Conservation (phyloP, 345 rosid species). For the Lepidium aucheri region DNA sequence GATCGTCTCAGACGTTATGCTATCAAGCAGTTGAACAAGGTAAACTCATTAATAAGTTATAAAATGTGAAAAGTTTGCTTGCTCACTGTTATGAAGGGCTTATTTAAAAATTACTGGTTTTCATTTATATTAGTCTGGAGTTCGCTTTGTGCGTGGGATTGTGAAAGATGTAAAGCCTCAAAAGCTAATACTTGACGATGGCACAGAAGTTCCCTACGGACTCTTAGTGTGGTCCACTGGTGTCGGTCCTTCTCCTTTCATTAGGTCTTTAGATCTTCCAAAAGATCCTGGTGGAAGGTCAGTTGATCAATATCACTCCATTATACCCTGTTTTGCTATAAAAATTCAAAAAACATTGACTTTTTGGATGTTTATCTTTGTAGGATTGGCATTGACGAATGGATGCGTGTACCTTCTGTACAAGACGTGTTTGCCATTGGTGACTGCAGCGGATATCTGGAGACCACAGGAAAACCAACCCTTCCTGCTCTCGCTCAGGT, state of each 20-base stretch:
- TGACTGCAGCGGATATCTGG: constrained; percentile 94
- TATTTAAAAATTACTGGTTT: background rate
- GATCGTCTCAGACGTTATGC: constrained; percentile 92
- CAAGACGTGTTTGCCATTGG: constrained; percentile 85
- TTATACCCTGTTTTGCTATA: background rate
- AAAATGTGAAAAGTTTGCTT: background rate
- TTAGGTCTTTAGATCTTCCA: constrained; percentile 62
- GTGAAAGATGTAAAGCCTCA: constrained; percentile 83
- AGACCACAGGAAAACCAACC: constrained; percentile 65
- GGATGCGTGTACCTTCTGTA: constrained; percentile 77
- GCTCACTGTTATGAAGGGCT: background rate
- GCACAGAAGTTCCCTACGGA: constrained; percentile 84
- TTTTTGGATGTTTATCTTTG: background rate
- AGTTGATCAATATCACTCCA: constrained; percentile 3
- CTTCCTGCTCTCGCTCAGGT: constrained; percentile 99
- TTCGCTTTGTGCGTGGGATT: constrained; percentile 72
- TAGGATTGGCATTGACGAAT: constrained; percentile 86
- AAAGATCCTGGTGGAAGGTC: constrained; percentile 93
- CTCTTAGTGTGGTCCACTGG: constrained; percentile 94
- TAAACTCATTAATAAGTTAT: constrained; percentile 17
- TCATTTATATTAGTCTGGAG: constrained; percentile 63
- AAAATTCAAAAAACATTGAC: background rate
- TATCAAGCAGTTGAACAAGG: constrained; percentile 83
- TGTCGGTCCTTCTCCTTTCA: constrained; percentile 79
- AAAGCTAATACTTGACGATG: constrained; percentile 68